Base-by-base conservation (phyloP, 2,329 filamentous ascomycete genomes). In the Basipetospora chlamydospora region DNA sequence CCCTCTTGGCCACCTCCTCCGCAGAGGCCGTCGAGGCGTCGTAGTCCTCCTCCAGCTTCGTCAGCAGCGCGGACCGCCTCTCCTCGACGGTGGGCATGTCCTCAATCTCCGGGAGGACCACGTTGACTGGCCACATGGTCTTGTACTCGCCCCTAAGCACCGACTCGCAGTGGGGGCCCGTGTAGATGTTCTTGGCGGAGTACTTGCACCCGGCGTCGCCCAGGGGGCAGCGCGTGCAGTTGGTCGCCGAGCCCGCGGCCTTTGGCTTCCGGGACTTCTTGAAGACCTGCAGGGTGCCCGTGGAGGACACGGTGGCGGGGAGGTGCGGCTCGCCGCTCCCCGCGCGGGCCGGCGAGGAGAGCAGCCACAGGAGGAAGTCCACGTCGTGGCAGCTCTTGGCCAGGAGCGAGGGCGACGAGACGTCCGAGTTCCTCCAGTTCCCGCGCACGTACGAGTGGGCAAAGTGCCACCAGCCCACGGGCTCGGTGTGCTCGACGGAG, bases 361-460 rank as follows among this genome's bases (percentile, higher is more conserved):
- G 67, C 32, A 96, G 61, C 90, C 90, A 98, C 12, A 96, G 64
- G 4, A 96, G 60, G 39, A 96, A 74, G 51, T 98, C 90, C 34
- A 98, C 82, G 47, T 98, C 90, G 49, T 98, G 90, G 47, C 90
- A 96, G 41, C 84, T 92, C 58, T 96, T 98, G 3, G 88, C 94
- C 21, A 98, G 67, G 2, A 98, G 66, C 1, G 82, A 88, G 6
- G 78, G 88, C 17, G 71, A 87, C n/a, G 70, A 77, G 5, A 63
- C 78, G 1, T 74, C 78, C 45, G 84, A 76, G 43, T 82, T 83
- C 5, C 88, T 74, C 90, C 90, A 96, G 57, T 96, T 95, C 12
- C 90, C 90, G 31, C 83, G 73, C 25, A 96, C 88, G 47, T 88
- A 94, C 28, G 78, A 85, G 54, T 94, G 87, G 1, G 80, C 68